A percentile compares a stretch with the other conserved stretches of the same genome.
Conservation (phyloP, 2,329 filamentous ascomycete genomes). For the Magnaporthiopsis incrustans region DNA sequence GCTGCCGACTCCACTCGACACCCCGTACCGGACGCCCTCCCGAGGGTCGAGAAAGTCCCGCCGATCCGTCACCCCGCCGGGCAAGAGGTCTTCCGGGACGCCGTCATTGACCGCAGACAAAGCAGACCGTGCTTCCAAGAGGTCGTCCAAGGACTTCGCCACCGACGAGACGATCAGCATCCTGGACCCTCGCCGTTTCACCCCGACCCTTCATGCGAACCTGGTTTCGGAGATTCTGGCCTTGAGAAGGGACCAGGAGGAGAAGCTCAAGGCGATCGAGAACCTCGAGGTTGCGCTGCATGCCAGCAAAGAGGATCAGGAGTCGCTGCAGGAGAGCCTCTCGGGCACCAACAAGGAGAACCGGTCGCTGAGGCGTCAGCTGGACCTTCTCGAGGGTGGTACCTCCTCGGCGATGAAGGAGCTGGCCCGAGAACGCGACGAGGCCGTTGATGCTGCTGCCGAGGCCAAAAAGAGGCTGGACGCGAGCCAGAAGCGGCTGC, state of each 20-base stretch:
- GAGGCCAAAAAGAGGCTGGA: constrained; percentile 77
- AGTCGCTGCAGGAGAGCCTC: constrained; percentile 56
- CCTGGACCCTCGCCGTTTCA: constrained; percentile 86
- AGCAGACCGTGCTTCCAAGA: constrained; percentile 37
- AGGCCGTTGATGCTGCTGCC: constrained; percentile 61
- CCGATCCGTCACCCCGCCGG: constrained; percentile 59
- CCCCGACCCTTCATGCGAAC: constrained; percentile 88
- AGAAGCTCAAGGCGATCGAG: constrained; percentile 80
- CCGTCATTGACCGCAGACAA: constrained; percentile 36
- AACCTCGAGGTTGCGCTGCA: constrained; percentile 71
- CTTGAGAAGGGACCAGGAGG: constrained; percentile 81
- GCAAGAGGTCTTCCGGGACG: constrained; percentile 48
- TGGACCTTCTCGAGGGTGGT: constrained; percentile 80
- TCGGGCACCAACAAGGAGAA: constrained; percentile 64
- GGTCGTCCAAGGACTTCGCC: constrained; percentile 49
- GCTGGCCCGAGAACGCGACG: constrained; percentile 76
- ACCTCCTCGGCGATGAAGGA: constrained; percentile 80
- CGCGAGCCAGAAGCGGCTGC: constrained; percentile 64
- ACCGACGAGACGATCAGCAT: constrained; percentile 64
- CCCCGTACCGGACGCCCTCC: constrained; percentile 66
- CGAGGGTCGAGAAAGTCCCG: constrained; percentile 53
- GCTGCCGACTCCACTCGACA: constrained; percentile 63
- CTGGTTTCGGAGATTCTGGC: constrained; percentile 89
- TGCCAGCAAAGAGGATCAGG: constrained; percentile 63
- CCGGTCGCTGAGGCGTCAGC: constrained; percentile 73